These are phyloP conservation scores for Clohesyomyces aquaticus DNA, from an alignment of 495 filamentous ascomycete species.

Conservation along the genomic window DNA sequence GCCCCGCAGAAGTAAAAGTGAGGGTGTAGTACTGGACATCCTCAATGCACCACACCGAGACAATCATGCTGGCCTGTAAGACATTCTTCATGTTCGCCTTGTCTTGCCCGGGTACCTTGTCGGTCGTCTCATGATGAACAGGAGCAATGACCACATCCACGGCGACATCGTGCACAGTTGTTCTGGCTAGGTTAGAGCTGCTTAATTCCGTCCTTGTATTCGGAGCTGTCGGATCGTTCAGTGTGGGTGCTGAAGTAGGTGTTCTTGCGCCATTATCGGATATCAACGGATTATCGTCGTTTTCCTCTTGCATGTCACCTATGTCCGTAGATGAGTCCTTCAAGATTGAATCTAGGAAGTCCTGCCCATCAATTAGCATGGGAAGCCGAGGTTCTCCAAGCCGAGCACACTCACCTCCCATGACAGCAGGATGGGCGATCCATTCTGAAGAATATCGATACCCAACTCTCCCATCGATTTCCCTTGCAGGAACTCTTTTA, in stretches of 20 bases:
- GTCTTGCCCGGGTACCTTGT: constrained; percentile 18
- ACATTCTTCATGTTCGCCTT: constrained; percentile 45
- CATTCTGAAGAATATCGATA: constrained; percentile 64
- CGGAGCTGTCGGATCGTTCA: not conserved
- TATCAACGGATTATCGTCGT: not conserved
- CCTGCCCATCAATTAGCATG: constrained; percentile 7
- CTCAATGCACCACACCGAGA: constrained; percentile 65
- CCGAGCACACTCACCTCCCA: constrained; percentile 46
- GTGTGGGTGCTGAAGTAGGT: constrained; percentile 16
- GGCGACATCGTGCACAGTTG: constrained; percentile 53
- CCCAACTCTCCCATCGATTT: constrained; percentile 63
- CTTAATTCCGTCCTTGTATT: constrained; percentile 12
- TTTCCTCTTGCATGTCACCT: not conserved
- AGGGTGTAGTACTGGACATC: constrained; percentile 65
- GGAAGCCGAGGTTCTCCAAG: not conserved
- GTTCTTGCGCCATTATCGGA: constrained; percentile 25
- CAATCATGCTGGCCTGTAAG: constrained; percentile 65
- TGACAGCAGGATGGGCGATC: constrained; percentile 47
- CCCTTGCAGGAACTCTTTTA: constrained; percentile 57
- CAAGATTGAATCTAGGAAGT: constrained; percentile 43
- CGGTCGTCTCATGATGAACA: not conserved
- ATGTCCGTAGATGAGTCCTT: constrained; percentile 36
- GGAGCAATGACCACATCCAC: constrained; percentile 62
- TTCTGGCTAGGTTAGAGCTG: constrained; percentile 31
- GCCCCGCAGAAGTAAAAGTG: constrained; percentile 62